These are phyloP conservation scores for Xerocomellus amylosporus DNA, from an alignment of 768 basidiomycete species.

Conservation along the genomic window DNA sequence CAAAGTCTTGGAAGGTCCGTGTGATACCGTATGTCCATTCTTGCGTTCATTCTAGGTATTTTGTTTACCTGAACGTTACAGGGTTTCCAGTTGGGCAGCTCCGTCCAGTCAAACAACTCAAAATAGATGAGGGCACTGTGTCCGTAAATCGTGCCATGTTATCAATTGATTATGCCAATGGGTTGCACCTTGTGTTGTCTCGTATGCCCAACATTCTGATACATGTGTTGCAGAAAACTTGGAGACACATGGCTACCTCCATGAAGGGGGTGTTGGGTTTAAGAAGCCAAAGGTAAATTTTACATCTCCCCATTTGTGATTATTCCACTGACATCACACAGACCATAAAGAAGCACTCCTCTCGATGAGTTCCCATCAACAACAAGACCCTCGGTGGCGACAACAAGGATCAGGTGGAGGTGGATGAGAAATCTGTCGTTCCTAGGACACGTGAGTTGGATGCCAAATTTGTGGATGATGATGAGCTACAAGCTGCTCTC, in stretches of 20 bases:
- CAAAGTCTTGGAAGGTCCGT: conserved; percentile 75
- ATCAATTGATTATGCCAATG: conserved; percentile 88
- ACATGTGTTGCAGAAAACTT: conserved; percentile 63
- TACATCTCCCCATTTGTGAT: not conserved
- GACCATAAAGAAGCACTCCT: conserved; percentile 92
- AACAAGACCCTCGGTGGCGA: conserved; percentile 35
- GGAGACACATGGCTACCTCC: conserved; percentile 80
- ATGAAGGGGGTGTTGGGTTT: conserved; percentile 91
- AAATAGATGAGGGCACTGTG: conserved; percentile 48
- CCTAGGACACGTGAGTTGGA: conserved; percentile 72
- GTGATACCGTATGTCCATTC: conserved; percentile 54
- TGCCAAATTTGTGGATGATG: conserved; percentile 94
- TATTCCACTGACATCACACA: conserved; percentile 26
- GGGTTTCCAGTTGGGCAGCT: conserved; percentile 85
- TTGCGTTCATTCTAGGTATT: conserved; percentile 1
- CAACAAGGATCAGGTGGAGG: conserved; percentile 56
- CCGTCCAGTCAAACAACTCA: conserved; percentile 40
- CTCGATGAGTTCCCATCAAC: conserved; percentile 51
- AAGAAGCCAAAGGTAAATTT: conserved; percentile 83
- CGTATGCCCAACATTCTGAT: conserved; percentile 13
- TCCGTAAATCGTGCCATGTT: conserved; percentile 77
- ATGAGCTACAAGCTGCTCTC: conserved; percentile 92
- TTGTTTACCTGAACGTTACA: conserved; percentile 30
- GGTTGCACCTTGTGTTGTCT: conserved; percentile 31
- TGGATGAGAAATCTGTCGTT: conserved; percentile 71